These are phyloP conservation scores for Sordaria brevicollis DNA, from an alignment of 495 filamentous ascomycete genomes.

Conservation along the genomic window DNA sequence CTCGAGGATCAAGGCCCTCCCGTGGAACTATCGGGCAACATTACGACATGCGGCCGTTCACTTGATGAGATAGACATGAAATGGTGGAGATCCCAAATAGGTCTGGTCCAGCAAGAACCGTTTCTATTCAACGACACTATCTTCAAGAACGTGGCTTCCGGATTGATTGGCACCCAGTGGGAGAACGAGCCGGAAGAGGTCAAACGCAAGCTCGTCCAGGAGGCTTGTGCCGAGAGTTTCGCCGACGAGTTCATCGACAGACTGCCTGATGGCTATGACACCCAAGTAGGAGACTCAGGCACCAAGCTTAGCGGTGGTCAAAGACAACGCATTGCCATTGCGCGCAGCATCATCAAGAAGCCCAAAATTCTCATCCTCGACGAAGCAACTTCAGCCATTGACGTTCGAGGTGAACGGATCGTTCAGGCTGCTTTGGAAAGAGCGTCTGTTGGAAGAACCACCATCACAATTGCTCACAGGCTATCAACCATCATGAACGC, in stretches of 20 bases:
- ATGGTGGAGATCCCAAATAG: constrained; percentile 60
- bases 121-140: constrained; percentile 67
- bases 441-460: constrained; percentile 59
- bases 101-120: constrained; percentile 62
- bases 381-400: constrained; percentile 72
- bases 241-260: constrained; percentile 50
- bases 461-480: constrained; percentile 69
- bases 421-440: constrained; percentile 61
- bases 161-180: constrained; percentile 48
- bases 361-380: constrained; percentile 73
- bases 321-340: constrained; percentile 63
- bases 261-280: constrained; percentile 52
- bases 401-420: constrained; percentile 56
- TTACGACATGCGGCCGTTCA: constrained; percentile 47
- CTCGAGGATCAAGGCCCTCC: constrained; percentile 27
- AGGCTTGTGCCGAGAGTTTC: constrained; percentile 48
- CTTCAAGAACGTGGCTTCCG: constrained; percentile 51
- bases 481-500: constrained; percentile 61
- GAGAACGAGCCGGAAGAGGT: constrained; percentile 41
- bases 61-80: constrained; percentile 46
- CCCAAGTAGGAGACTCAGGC: constrained; percentile 41
- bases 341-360: constrained; percentile 59
- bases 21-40: constrained; percentile 34
- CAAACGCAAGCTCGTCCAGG: constrained; percentile 43
- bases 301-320: constrained; percentile 42